Base-by-base conservation (phyloP, 2,329 filamentous ascomycete genomes). In the Pestalotiopsis sp. region DNA sequence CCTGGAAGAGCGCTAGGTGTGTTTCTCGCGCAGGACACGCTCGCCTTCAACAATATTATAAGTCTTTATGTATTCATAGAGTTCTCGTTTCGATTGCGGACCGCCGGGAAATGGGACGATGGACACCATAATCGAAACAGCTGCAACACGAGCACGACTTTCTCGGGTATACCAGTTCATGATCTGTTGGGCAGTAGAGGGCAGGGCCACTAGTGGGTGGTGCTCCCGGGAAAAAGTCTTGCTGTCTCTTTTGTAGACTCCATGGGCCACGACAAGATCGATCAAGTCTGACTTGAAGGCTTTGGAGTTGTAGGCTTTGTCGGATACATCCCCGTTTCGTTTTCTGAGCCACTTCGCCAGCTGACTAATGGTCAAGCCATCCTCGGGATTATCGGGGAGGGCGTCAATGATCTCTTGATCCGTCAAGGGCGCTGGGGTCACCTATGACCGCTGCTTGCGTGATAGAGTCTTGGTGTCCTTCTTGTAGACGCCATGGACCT, bases 201-300 rank as follows among this genome's bases (percentile, higher is more conserved):
- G 72, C 39, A n/a, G 68, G 36, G 71, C 25, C 17, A 31, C 64
- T 60, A 75, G 83, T 61, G 78, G 27, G 4, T 4, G 27, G 4
- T 49, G 75, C 71, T 82, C 83, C 23, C 82, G 82, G 39, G 82
- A 79, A 66, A 87, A 74, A 17, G 88, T 79, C 78, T 90, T 91
- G 68, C 90, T 87, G 0, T 87, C 84, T 0, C 82, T 72, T 1
- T 83, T 85, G 76, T 86, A 90, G 13, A 82, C 80, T 1, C 86
- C 84, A 49, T 87, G 82, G 45, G 84, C 82, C 77, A 86, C 88
- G 13, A 92, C 88, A 68, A 91, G 75, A 67, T 82, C 81, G 69
- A 91, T 86, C 84, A 89, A 91, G 27, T 88, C 85, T 41, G 80
- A 78, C 71, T 85, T 85, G 4, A 81, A 80, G 76, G 87, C 88